Conservation (phyloP, 2,329 filamentous ascomycete genomes). For the Penicillium corylophilum region DNA sequence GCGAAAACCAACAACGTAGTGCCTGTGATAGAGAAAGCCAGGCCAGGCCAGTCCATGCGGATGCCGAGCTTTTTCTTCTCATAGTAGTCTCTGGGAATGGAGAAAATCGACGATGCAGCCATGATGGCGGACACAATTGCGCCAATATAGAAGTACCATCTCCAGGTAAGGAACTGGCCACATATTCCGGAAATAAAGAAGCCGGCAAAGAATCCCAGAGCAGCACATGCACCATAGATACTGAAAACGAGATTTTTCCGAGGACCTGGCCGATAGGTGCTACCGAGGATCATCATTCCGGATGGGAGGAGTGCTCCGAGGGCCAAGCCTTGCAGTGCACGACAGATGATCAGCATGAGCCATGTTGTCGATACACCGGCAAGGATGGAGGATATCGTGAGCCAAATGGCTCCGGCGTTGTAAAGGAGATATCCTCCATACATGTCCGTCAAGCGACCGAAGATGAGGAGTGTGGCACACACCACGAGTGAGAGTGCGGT, state of each 20-base stretch:
- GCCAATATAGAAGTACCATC: slow-evolving; percentile 69
- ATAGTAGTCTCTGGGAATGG: slow-evolving; percentile 47
- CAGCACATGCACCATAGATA: slow-evolving; percentile 55
- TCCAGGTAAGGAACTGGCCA: slow-evolving; percentile 56
- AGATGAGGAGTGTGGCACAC: slow-evolving; percentile 51
- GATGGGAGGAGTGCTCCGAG: slow-evolving; percentile 70
- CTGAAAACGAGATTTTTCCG: slow-evolving; percentile 68
- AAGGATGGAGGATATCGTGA: slow-evolving; percentile 66
- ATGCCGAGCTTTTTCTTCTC: slow-evolving; percentile 40
- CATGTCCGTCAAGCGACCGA: slow-evolving; percentile 60
- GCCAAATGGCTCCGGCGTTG: slow-evolving; percentile 62
- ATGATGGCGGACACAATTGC: slow-evolving; percentile 53
- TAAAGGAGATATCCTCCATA: slow-evolving; percentile 64
- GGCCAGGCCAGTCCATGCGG: slow-evolving; percentile 70
- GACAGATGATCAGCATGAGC: slow-evolving; percentile 70
- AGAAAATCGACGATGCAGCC: slow-evolving; percentile 44
- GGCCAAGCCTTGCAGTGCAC: slow-evolving; percentile 72
- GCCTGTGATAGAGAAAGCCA: slow-evolving; percentile 61
- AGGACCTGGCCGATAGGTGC: slow-evolving; percentile 64
- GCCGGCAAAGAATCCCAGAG: slow-evolving; percentile 53
- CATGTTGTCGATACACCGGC: slow-evolving; percentile 68
- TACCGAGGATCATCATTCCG: slow-evolving; percentile 65
- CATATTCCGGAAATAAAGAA: slow-evolving; percentile 65
- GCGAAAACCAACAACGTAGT: slow-evolving; percentile 71
- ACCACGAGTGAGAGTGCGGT: slow-evolving; percentile 53